Evolutionary conservation across 2,329 filamentous ascomycete species (phyloP), one percentile per base, ranked within the genome.

Genomic region (Sporothrix brasiliensis): DNA sequence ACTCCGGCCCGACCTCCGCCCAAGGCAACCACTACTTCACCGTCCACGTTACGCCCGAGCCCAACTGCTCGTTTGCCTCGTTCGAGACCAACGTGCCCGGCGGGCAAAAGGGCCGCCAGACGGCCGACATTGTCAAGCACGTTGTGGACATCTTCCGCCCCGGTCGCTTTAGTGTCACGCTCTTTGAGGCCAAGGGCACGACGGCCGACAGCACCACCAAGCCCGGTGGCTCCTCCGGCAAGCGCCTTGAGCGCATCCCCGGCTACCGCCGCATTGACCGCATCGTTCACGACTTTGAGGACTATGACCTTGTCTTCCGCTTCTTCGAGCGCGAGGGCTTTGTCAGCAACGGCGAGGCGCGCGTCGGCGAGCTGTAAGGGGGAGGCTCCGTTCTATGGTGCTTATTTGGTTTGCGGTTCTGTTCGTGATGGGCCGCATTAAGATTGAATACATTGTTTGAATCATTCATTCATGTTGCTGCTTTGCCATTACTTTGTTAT

Each of bases 11-110:
- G 68, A 83, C 86, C 21, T 24, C 58, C 4, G 91, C 88, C 53
- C 52, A 54, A 27, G 44, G 68, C 41, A 67, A 67, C 34, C 93
- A 98, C 81, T 99, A 99, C 83, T 99, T 97, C 82, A 99, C 94
- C 0, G 95, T 99, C 30, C 95, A 99, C 78, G 95, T 99, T 74
- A 99, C 95, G 0, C 95, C 95, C 0, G 95, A 99, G 84, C 93
- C 94, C 16, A 89, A 97, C 77, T 99, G 94, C 84, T 97, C 94
- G 5, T 99, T 97, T 79, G 95, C 95, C 49, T 97, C 93, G 1
- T 99, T 99, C 78, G 95, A 99, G 84, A 98, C 95, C 75, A 99
- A 98, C 76, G 94, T 99, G 4, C 95, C 95, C 1, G 91, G 93
- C 34, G 90, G 89, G 5, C 93, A 97, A 82, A 92, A 88, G 70